These are phyloP conservation scores for Stephanodiscus triporus DNA, from an alignment of 108 stramenopile genomes.

Conservation along the genomic window DNA sequence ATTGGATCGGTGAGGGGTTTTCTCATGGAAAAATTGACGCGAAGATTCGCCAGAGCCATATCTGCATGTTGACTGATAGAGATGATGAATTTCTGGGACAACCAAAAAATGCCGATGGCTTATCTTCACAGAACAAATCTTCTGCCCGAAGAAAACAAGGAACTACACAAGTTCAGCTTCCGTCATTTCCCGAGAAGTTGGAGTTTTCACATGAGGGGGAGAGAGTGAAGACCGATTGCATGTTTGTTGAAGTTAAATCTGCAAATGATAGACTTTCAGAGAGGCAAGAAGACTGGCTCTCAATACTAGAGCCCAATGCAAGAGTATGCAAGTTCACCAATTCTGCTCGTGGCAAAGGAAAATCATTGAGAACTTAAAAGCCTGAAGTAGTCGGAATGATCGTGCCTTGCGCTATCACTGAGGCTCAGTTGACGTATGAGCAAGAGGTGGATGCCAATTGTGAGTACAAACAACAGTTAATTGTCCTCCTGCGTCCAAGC, in stretches of 20 bases:
- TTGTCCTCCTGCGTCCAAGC: no score
- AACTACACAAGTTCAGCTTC: constrained; percentile 2
- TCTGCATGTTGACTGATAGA: constrained; percentile 55
- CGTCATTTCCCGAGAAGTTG: constrained; percentile 53
- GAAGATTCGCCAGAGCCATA: constrained; percentile 6
- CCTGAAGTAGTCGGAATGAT: no score
- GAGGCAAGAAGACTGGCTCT: constrained; percentile 88
- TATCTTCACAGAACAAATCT: constrained; percentile 29
- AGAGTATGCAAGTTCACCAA: constrained; percentile 80
- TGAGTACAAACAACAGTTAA: no score
- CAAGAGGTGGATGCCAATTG: no score
- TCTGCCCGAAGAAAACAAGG: constrained; percentile 8
- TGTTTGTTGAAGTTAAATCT: constrained; percentile 88
- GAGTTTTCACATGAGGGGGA: constrained; percentile 47
- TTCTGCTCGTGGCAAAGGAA: background rate
- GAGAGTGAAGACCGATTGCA: constrained; percentile 57
- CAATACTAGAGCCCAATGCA: constrained; percentile 70
- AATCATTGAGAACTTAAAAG: background rate
- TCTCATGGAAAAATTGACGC: constrained; percentile 35
- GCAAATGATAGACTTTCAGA: constrained; percentile 78
- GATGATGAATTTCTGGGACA: constrained; percentile 87
- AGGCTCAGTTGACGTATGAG: no score
- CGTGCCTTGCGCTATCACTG: no score
- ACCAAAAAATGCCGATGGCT: constrained; percentile 65
- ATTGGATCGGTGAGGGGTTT: constrained; percentile 84